Percentiles rank a stretch among this genome's conserved stretches.
Conservation (phyloP, 2,329 filamentous ascomycete genomes). For the Sclerotiophoma versabilis region DNA sequence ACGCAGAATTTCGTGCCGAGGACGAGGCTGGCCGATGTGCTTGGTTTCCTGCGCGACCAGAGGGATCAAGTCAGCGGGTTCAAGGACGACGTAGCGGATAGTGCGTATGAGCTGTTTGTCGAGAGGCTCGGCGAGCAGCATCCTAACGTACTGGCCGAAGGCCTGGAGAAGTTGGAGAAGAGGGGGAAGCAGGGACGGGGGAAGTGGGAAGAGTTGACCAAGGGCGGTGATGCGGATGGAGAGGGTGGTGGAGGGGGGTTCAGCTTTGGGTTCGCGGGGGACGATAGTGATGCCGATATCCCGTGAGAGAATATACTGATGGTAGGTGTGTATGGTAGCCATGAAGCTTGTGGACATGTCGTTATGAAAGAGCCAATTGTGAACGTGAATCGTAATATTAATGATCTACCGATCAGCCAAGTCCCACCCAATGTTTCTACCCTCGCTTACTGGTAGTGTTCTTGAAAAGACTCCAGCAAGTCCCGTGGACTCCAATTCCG, state of each 20-base stretch:
- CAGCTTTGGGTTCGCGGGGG: slow-evolving; percentile 68
- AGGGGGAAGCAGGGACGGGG: slow-evolving; percentile 70
- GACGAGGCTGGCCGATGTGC: slow-evolving; percentile 74
- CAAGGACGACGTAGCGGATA: slow-evolving; percentile 71
- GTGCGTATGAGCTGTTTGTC: slow-evolving; percentile 75
- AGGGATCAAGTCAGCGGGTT: slow-evolving; percentile 90
- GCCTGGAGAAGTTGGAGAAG: slow-evolving; percentile 69
- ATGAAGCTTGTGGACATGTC: not conserved
- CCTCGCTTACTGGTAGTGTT: slow-evolving; percentile 1
- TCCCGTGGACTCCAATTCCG: not conserved
- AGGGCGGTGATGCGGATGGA: slow-evolving; percentile 53
- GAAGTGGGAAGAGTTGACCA: slow-evolving; percentile 84
- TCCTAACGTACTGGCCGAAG: slow-evolving; percentile 70
- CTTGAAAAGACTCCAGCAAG: not conserved
- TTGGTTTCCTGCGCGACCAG: slow-evolving; percentile 83
- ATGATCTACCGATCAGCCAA: slow-evolving; percentile 1
- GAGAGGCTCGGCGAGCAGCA: slow-evolving; percentile 68
- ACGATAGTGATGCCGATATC: slow-evolving; percentile 55
- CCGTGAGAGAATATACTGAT: slow-evolving; percentile 26
- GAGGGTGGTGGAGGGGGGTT: slow-evolving; percentile 66
- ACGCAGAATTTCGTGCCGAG: slow-evolving; percentile 94
- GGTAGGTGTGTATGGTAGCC: not conserved
- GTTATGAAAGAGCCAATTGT: not conserved
- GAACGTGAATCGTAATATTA: slow-evolving; percentile 10
- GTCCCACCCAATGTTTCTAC: not conserved